A percentile compares a stretch with the other conserved stretches of the same genome.
phyloP scores from a whole-genome alignment of 192 early-diverging fungal genomes.

The Paraglomus occultum region DNA sequence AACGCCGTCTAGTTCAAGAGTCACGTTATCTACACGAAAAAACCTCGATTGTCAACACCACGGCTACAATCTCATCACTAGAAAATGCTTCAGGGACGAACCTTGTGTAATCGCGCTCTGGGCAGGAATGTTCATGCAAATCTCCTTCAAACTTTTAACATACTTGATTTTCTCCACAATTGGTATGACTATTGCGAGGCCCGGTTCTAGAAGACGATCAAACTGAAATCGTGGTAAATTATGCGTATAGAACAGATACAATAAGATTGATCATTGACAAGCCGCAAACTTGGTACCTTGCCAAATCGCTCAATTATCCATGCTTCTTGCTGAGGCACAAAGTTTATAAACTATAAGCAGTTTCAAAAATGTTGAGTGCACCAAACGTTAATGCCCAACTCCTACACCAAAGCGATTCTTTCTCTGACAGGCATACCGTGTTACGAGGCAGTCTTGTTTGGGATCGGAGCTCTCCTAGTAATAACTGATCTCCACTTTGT shows the following conservation, averaged over 20 bases:
- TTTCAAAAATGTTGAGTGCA: constrained; percentile 8
- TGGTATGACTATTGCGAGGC: constrained; percentile 87
- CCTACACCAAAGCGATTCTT: background rate
- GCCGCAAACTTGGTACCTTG: constrained; percentile 8
- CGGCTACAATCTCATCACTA: too few relatives aligned
- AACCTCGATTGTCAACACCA: background rate
- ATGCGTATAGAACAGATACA: background rate
- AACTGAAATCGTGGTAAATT: constrained; percentile 41
- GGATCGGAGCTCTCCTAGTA: background rate
- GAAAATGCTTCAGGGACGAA: constrained; percentile 27
- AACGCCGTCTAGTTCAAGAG: constrained; percentile 93
- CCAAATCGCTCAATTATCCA: constrained; percentile 99
- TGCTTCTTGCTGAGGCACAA: constrained; percentile 97
- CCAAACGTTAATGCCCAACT: background rate
- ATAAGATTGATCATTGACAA: background rate
- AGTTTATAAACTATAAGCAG: constrained; percentile 71
- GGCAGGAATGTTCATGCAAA: constrained; percentile 87
- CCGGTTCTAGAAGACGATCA: constrained; percentile 82
- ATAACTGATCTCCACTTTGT: background rate
- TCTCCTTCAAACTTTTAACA: constrained; percentile 94
- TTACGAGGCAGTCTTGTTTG: constrained; percentile 12
- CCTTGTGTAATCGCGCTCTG: constrained; percentile 90
- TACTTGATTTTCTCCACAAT: constrained; percentile 87
- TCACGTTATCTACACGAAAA: constrained; percentile 80
- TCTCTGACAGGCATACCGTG: background rate